phyloP scores from a whole-genome alignment of 257 asterid species.

The Ballota nigra region DNA sequence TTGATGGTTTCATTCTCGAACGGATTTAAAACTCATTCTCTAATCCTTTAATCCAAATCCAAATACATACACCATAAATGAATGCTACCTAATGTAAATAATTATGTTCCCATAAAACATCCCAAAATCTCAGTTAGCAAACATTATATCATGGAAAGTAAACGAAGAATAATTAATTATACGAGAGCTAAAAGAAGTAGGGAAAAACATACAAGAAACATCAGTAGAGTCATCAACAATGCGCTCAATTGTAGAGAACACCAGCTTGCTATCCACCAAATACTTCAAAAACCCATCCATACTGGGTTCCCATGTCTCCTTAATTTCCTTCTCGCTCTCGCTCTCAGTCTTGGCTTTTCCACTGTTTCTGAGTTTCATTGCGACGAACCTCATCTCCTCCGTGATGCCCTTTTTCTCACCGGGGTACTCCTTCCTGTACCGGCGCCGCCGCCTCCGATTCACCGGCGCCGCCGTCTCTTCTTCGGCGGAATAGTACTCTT shows the following conservation, averaged over 20 bases:
- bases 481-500: constrained; percentile 20
- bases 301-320: constrained; percentile 70
- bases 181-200: not conserved
- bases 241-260: constrained; percentile 79
- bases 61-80: not conserved
- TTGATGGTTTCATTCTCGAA: too few relatives aligned
- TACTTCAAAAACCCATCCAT: constrained; percentile 72
- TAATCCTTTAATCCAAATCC: not conserved
- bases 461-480: constrained; percentile 37
- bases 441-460: constrained; percentile 42
- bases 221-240: constrained; percentile 87
- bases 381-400: constrained; percentile 93
- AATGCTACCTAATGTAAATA: not conserved
- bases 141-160: too few relatives aligned
- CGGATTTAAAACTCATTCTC: not conserved
- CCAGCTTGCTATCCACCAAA: constrained; percentile 78
- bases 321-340: constrained; percentile 21
- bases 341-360: constrained; percentile 27
- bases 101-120: not conserved
- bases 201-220: constrained; percentile 70
- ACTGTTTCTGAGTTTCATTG: constrained; percentile 73
- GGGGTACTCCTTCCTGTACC: constrained; percentile 82
- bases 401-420: constrained; percentile 80
- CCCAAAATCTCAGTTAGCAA: not conserved
- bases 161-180: not conserved